Evolutionary conservation across 2,329 filamentous ascomycete species (phyloP).

Genomic region (Chaetomiaceae sp.): DNA sequence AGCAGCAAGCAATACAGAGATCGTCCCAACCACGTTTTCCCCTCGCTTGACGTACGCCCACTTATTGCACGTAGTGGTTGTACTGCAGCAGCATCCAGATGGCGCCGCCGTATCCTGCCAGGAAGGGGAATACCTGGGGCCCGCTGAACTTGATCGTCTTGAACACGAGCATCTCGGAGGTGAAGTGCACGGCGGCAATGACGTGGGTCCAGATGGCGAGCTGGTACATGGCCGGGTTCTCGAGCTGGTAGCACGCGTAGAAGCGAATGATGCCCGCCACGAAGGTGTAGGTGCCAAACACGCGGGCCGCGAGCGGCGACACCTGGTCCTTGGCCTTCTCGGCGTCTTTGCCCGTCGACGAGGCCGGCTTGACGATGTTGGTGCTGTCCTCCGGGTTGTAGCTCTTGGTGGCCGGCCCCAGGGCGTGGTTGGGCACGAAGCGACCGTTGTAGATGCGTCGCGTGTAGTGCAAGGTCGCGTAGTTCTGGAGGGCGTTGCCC

Average conservation of each 20-base stretch:
- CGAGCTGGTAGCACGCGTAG: constrained; percentile 79
- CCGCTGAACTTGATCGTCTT: constrained; percentile 63
- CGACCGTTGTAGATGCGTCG: constrained; percentile 77
- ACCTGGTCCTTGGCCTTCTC: constrained; percentile 53
- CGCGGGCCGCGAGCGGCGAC: constrained; percentile 69
- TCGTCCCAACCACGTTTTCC: neutral
- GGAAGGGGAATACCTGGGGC: constrained; percentile 52
- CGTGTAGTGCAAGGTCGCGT: constrained; percentile 73
- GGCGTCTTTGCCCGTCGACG: constrained; percentile 40
- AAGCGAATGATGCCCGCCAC: constrained; percentile 70
- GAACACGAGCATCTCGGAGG: constrained; percentile 75
- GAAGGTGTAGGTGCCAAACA: constrained; percentile 86
- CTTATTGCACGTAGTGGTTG: constrained; percentile 57
- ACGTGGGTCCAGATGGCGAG: constrained; percentile 77
- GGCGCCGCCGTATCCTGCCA: constrained; percentile 40
- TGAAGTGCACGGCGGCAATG: constrained; percentile 72
- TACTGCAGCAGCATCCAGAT: constrained; percentile 65
- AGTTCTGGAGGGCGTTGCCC: constrained; percentile 81
- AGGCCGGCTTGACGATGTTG: constrained; percentile 46
- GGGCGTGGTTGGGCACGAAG: constrained; percentile 48
- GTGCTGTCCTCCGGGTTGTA: constrained; percentile 50
- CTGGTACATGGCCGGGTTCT: constrained; percentile 68
- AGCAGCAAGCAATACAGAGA: neutral
- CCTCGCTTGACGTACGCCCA: neutral
- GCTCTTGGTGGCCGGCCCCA: constrained; percentile 37